Evolutionary conservation across 2,329 filamentous ascomycete genomes (phyloP).

Genomic region (Ceratocystis papillata): DNA sequence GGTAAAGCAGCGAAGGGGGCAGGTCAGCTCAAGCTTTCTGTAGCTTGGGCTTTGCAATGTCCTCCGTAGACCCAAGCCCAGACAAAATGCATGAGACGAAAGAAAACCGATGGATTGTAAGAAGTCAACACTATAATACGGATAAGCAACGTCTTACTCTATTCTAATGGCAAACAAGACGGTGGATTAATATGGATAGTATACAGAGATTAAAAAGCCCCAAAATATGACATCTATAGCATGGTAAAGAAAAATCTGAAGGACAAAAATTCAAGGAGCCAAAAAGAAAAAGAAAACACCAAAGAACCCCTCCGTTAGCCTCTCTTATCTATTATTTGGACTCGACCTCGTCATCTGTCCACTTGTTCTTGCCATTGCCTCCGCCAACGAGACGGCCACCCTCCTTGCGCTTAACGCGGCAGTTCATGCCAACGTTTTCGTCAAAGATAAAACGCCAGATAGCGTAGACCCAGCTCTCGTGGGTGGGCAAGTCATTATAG

Average conservation of each 20-base stretch:
- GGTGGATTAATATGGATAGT: neutral
- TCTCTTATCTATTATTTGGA: slow-evolving; percentile 35
- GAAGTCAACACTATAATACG: too few species aligned
- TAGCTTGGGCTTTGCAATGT: too few species aligned
- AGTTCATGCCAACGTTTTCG: slow-evolving; percentile 77
- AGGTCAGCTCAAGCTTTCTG: neutral
- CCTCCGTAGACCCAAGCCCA: too few species aligned
- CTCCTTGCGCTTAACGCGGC: slow-evolving; percentile 82
- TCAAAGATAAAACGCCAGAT: slow-evolving; percentile 95
- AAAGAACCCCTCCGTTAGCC: neutral
- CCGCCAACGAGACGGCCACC: slow-evolving; percentile 54
- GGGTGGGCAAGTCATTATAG: slow-evolving; percentile 74
- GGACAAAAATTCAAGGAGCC: neutral
- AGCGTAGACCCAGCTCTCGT: slow-evolving; percentile 83
- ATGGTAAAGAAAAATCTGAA: neutral
- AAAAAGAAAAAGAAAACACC: neutral
- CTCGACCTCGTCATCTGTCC: slow-evolving; percentile 46
- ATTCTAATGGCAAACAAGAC: too few species aligned
- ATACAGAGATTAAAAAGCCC: neutral
- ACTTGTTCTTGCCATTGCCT: slow-evolving; percentile 50
- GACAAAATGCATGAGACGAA: neutral
- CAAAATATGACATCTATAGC: slow-evolving; percentile 3
- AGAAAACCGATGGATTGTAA: neutral
- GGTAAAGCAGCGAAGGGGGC: neutral
- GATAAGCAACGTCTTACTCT: too few species aligned